Percentiles rank a stretch among this genome's conserved stretches.
phyloP scores from a whole-genome alignment of 148 eudicot genomes.

The Persicaria tinctoria region DNA sequence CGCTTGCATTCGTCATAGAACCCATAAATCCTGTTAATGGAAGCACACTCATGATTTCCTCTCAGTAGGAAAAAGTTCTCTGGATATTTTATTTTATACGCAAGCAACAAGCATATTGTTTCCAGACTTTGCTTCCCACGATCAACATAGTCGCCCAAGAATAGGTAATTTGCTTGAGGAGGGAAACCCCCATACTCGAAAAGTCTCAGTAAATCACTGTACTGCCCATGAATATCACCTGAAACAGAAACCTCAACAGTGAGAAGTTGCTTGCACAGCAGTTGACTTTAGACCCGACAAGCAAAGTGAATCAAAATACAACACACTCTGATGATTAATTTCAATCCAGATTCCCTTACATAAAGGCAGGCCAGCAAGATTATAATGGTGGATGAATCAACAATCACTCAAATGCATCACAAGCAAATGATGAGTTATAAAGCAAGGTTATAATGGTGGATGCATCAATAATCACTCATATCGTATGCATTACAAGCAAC shows the following conservation, averaged over 20 bases:
- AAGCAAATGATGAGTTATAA: neutral
- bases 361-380: neutral
- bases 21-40: conserved; percentile 64
- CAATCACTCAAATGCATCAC: neutral
- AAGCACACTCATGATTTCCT: conserved; percentile 77
- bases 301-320: neutral
- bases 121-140: conserved; percentile 73
- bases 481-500: neutral
- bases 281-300: neutral
- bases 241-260: conserved; percentile 15
- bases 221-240: conserved; percentile 77
- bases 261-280: neutral
- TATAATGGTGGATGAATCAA: neutral
- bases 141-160: conserved; percentile 74
- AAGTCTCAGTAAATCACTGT: conserved; percentile 61
- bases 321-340: neutral
- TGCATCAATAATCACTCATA: neutral
- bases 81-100: conserved; percentile 64
- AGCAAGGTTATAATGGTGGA: neutral
- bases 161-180: conserved; percentile 64
- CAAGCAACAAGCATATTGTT: conserved; percentile 71
- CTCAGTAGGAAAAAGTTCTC: conserved; percentile 68
- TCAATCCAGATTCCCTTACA: neutral
- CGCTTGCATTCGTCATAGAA: conserved; percentile 75
- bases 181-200: conserved; percentile 75